Evolutionary conservation across 345 rosid genomes (phyloP).

Genomic region (Citrus unshiu): DNA sequence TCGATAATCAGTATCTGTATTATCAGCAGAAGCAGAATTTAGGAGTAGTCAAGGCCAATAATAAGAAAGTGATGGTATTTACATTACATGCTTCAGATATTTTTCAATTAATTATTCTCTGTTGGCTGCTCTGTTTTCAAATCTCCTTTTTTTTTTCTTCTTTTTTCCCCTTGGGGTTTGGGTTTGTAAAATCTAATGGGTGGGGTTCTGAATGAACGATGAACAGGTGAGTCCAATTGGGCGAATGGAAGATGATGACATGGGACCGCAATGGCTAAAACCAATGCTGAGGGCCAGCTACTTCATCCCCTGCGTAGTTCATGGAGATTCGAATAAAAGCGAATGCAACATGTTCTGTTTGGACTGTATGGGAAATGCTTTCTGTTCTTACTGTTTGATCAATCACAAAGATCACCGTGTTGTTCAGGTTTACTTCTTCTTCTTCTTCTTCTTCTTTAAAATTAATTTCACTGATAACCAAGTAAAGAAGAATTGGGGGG

Average conservation of each 20-base stretch:
- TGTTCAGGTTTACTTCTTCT: conserved; percentile 49
- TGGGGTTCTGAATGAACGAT: neutral
- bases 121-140: neutral
- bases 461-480: too few relatives aligned
- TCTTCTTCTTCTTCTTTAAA: too few relatives aligned
- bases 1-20: conserved; percentile 14
- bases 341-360: conserved; percentile 92
- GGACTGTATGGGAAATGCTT: conserved; percentile 58
- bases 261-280: conserved; percentile 70
- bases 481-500: too few relatives aligned
- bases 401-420: conserved; percentile 67
- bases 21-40: conserved; percentile 7
- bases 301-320: conserved; percentile 59
- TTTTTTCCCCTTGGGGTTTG: too few relatives aligned
- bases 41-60: conserved; percentile 33
- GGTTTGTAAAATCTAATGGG: too few relatives aligned
- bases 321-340: conserved; percentile 63
- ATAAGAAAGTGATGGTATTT: conserved; percentile 42
- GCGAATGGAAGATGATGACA: conserved; percentile 35
- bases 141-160: neutral
- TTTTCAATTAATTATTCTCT: too few relatives aligned
- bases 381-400: conserved; percentile 68
- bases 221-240: conserved; percentile 46
- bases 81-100: too few relatives aligned
- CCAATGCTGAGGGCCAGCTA: conserved; percentile 74